Conservation (phyloP, 768 basidiomycete species). For the Tricholoma sp. region DNA sequence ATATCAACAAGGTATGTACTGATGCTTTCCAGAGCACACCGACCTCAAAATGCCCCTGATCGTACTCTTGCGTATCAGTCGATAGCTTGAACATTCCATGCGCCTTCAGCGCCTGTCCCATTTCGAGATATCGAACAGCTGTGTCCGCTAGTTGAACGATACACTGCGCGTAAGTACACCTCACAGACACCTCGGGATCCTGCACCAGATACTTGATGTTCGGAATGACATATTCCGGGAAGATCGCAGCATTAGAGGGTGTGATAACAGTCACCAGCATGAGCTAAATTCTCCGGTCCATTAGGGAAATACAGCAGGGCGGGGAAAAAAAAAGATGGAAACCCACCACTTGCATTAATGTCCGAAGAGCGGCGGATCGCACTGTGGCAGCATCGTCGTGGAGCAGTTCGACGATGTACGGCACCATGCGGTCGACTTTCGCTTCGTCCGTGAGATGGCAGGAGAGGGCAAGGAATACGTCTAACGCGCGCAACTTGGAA, state of each 20-base stretch:
- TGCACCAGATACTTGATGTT: constrained; percentile 78
- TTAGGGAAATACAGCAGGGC: neutral
- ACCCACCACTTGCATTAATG: constrained; percentile 79
- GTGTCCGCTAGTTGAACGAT: constrained; percentile 83
- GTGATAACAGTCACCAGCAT: constrained; percentile 23
- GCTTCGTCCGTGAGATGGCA: constrained; percentile 90
- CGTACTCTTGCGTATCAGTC: constrained; percentile 64
- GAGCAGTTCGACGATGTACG: constrained; percentile 84
- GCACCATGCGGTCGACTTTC: constrained; percentile 88
- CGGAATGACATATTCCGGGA: constrained; percentile 94
- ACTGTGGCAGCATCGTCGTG: constrained; percentile 84
- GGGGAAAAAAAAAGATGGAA: too few relatives aligned
- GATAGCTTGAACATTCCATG: constrained; percentile 68
- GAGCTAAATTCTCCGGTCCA: constrained; percentile 8
- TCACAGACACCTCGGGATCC: constrained; percentile 82
- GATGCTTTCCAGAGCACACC: constrained; percentile 9
- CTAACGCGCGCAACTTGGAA: constrained; percentile 80
- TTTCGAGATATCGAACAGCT: constrained; percentile 84
- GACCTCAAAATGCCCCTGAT: constrained; percentile 79
- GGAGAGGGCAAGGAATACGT: constrained; percentile 79
- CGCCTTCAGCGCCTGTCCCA: constrained; percentile 86
- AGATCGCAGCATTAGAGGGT: constrained; percentile 51
- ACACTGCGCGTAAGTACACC: constrained; percentile 76
- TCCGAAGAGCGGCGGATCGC: constrained; percentile 71
- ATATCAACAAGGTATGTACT: neutral